These are phyloP conservation scores for Radiomyces spectabilis DNA, from an alignment of 192 early-diverging fungal species.

Conservation along the genomic window DNA sequence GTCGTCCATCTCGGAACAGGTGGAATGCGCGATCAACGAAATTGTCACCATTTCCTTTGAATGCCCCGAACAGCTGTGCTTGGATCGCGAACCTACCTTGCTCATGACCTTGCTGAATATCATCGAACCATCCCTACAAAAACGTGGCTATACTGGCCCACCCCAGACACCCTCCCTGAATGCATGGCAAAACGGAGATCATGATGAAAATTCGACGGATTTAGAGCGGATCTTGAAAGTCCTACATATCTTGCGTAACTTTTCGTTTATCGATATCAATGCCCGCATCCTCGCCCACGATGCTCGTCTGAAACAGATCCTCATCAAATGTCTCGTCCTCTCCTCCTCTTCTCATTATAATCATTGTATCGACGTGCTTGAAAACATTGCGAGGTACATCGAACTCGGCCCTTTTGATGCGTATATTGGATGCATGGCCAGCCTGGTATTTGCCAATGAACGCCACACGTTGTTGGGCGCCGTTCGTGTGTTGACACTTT, in stretches of 20 bases:
- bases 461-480: conserved; percentile 50
- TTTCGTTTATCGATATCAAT: conserved; percentile 63
- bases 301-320: conserved; percentile 34
- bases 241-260: conserved; percentile 67
- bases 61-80: conserved; percentile 46
- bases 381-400: conserved; percentile 54
- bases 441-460: conserved; percentile 54
- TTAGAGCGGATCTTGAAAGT: conserved; percentile 1
- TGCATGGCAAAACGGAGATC: background rate
- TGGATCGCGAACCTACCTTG: conserved; percentile 57
- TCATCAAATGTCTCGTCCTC: conserved; percentile 59
- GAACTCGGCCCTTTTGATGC: conserved; percentile 50
- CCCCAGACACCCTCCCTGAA: background rate
- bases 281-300: conserved; percentile 38
- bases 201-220: background rate
- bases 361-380: conserved; percentile 65
- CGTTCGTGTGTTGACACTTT: conserved; percentile 46
- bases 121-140: conserved; percentile 47
- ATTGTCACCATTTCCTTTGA: conserved; percentile 64
- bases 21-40: conserved; percentile 78
- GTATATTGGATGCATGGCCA: conserved; percentile 53
- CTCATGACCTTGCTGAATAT: conserved; percentile 56
- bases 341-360: conserved; percentile 41
- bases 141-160: no score
- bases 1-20: conserved; percentile 63